Base-by-base conservation (phyloP, 2,329 filamentous ascomycete species). In the Leptographium wingfieldii region DNA sequence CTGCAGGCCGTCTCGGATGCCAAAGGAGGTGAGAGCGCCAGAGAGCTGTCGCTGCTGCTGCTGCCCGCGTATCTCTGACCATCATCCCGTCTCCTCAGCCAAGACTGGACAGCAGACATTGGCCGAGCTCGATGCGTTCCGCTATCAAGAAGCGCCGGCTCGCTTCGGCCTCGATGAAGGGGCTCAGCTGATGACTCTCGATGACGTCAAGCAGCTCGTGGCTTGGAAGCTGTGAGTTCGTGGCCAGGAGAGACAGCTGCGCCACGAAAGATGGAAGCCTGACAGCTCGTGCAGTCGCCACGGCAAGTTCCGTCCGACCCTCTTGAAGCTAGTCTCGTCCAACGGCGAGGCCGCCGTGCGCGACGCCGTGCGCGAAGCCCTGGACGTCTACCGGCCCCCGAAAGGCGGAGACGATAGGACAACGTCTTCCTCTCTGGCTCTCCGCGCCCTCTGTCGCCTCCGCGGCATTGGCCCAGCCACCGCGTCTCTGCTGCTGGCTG, bases 401-500 rank as follows among this genome's bases (percentile, higher is more conserved):
- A 16, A 33, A 3, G 19, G 76, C 48, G 64, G 70, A 0, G 59
- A 72, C 2, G 69, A 73, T 9, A 14, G 6, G 9, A 10, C 35
- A 10, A 10, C 35, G 77, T 82, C 3, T 68, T 89, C 7, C 75
- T 76, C 3, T 71, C 73, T 14, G 46, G 49, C 49, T 27, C 10
- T 52, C 25, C n/a, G 22, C 10, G 25, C 49, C 1, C 74, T 92
- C 12, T 77, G 76, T 1, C 76, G 76, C 59, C 74, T 94, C n/a
- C 85, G 78, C 63, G 89, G 89, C 40, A 82, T 95, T 63, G 89
- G 89, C 0, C 88, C 89, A 1, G 89, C 89, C 9, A 92, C 88
- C 0, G 88, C 87, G 0, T 89, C 87, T 1, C 79, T 94, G 38
- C 73, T 92, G 1, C 77, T 94, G 3, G 80, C 85, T 5, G 81